Base-by-base conservation (phyloP, 805 yeast species). In the Metschnikowia hibisci region DNA sequence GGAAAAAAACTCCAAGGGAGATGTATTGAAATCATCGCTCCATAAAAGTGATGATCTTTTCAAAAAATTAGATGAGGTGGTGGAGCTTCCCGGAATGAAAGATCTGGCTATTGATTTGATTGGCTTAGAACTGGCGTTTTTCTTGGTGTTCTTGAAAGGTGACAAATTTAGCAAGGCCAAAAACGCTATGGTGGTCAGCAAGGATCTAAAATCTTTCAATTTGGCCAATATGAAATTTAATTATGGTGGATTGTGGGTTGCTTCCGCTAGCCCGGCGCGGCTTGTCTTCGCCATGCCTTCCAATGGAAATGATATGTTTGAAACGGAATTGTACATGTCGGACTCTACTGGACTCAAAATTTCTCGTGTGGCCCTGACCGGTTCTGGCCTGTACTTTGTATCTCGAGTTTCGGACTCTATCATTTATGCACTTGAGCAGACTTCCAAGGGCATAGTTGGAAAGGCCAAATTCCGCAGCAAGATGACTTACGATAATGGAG, bases 331-430 rank as follows among this genome's bases (percentile, higher is more conserved):
- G 18, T 55, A 48, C 41, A 58, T 70, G n/a, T 75, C 82, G 4
- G 82, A 80, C 50, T 80, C 86, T 3, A 61, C 77, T 10, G 87
- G 89, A 1, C 58, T 77, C 26, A 68, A 64, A 42, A 82, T 78
- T 57, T 53, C 54, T 0, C 67, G 68, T 34, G 60, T 75, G n/a
- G 55, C 78, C 25, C 71, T 69, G 9, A 60, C 69, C 29, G 33
- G 68, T 67, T 16, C 32, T 16, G 38, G 39, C 34, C 64, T 72
- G 20, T 57, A 75, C 14, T 67, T 67, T 29, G 74, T 73, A 47
- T 67, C 81, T 14, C 69, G 73, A 45, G 69, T 67, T 14, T 67
- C 80, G 22, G 86, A 82, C 45, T 90, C 89, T 8, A 73, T 78
- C 12, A 75, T 84, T 76, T 54, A 84, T 36, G 74, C 79, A 8